A percentile compares a stretch with the other conserved stretches of the same genome.
These are phyloP conservation scores for Talaromyces nanjingensis DNA, from an alignment of 495 filamentous ascomycete species.

Conservation along the genomic window DNA sequence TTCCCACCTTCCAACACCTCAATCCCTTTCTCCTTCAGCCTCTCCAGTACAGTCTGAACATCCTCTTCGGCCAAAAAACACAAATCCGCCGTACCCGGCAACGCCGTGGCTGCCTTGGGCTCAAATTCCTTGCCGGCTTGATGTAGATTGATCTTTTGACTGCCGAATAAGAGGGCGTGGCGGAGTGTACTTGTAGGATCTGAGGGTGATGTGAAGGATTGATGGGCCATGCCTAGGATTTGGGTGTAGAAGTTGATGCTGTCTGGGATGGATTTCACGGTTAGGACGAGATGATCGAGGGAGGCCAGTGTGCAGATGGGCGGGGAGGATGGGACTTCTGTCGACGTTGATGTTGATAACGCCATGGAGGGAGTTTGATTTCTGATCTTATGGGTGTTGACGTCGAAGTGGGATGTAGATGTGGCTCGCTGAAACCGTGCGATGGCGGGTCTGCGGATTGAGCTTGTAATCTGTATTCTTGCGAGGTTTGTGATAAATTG, in stretches of 20 bases:
- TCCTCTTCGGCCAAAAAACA: slow-evolving; percentile 43
- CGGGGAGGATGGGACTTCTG: background rate
- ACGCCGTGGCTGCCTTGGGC: slow-evolving; percentile 41
- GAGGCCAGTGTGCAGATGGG: slow-evolving; percentile 17
- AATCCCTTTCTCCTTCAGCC: slow-evolving; percentile 27
- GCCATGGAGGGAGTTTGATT: background rate
- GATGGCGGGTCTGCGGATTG: background rate
- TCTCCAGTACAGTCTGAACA: slow-evolving; percentile 30
- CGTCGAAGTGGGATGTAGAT: background rate
- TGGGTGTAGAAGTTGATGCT: slow-evolving; percentile 42
- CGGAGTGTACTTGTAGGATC: slow-evolving; percentile 28
- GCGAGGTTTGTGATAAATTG: background rate
- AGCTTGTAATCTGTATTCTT: background rate
- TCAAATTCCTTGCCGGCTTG: slow-evolving; percentile 45
- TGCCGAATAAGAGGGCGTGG: slow-evolving; percentile 44
- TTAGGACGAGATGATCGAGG: slow-evolving; percentile 48
- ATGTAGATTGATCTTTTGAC: slow-evolving; percentile 51
- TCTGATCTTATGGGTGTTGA: background rate
- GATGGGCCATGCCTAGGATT: slow-evolving; percentile 43
- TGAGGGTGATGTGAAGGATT: slow-evolving; percentile 31
- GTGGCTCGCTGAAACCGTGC: background rate
- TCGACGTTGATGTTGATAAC: background rate
- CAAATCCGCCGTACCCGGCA: slow-evolving; percentile 45
- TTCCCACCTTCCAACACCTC: slow-evolving; percentile 39
- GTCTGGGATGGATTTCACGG: slow-evolving; percentile 36